Conservation (phyloP, 495 filamentous ascomycete species). For the Xylaria bambusicola region DNA sequence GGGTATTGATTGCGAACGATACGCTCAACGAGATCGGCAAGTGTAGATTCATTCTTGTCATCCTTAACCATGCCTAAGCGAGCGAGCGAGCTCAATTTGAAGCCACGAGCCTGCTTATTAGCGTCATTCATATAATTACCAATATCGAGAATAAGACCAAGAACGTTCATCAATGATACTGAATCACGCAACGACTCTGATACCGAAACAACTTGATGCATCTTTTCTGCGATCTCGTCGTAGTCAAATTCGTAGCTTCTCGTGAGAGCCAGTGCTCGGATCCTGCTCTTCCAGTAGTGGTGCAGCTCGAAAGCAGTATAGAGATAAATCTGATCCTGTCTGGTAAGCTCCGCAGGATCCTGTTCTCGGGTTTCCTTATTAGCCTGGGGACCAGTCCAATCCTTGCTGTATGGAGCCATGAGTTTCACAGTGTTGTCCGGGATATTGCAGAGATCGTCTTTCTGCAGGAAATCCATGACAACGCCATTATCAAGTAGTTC, state of each 20-base stretch:
- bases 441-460: slow-evolving; percentile 87
- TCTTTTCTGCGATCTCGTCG: slow-evolving; percentile 80
- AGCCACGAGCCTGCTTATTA: slow-evolving; percentile 96
- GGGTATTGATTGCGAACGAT: slow-evolving; percentile 96
- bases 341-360: slow-evolving; percentile 84
- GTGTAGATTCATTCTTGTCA: slow-evolving; percentile 95
- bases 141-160: slow-evolving; percentile 94
- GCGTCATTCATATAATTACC: slow-evolving; percentile 99
- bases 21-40: slow-evolving; percentile 95
- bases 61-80: slow-evolving; percentile 97
- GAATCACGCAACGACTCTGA: slow-evolving; percentile 90
- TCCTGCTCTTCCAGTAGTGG: slow-evolving; percentile 98
- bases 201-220: slow-evolving; percentile 78
- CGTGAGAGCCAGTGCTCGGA: slow-evolving; percentile 85
- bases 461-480: slow-evolving; percentile 96
- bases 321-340: slow-evolving; percentile 94
- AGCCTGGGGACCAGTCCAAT: slow-evolving; percentile 92
- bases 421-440: slow-evolving; percentile 87
- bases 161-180: slow-evolving; percentile 89
- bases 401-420: slow-evolving; percentile 91
- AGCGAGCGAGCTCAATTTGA: slow-evolving; percentile 95
- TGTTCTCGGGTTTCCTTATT: slow-evolving; percentile 77
- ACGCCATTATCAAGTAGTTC: slow-evolving; percentile 89
- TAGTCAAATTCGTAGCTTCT: slow-evolving; percentile 86
- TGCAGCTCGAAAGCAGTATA: slow-evolving; percentile 92